A percentile compares a stretch with the other conserved stretches of the same genome.
Evolutionary conservation across 2,329 filamentous ascomycete genomes (phyloP).

Genomic region (Fusarium poae): DNA sequence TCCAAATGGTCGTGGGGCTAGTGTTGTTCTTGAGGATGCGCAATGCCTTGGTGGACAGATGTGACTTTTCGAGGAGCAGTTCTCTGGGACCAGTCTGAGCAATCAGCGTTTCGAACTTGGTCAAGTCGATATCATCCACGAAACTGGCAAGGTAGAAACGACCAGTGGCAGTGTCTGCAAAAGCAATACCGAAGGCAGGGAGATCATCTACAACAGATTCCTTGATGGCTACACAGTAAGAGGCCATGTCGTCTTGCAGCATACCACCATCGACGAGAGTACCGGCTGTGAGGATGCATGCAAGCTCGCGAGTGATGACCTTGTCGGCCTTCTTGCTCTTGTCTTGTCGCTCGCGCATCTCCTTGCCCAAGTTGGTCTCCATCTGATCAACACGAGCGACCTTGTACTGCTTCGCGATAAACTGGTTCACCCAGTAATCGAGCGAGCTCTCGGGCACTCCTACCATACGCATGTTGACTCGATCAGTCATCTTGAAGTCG

Average conservation of each 20-base stretch:
- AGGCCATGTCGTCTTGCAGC: constrained; percentile 98
- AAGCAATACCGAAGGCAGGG: constrained; percentile 90
- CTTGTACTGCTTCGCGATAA: constrained; percentile 97
- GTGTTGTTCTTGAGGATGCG: constrained; percentile 98
- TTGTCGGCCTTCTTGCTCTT: constrained; percentile 85
- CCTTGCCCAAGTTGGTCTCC: constrained; percentile 94
- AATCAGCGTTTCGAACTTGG: constrained; percentile 96
- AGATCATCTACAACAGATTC: constrained; percentile 78
- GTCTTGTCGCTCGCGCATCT: constrained; percentile 94
- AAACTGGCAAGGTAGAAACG: constrained; percentile 96
- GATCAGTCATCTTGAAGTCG: constrained; percentile 95
- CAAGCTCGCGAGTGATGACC: constrained; percentile 90
- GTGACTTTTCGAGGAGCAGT: constrained; percentile 88
- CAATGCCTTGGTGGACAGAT: constrained; percentile 86
- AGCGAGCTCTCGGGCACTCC: constrained; percentile 95
- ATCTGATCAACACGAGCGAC: constrained; percentile 97
- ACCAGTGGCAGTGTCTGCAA: constrained; percentile 95
- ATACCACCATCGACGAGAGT: constrained; percentile 96
- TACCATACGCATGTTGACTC: constrained; percentile 99
- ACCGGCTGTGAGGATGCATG: constrained; percentile 90
- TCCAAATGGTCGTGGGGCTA: constrained; percentile 93
- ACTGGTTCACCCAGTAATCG: constrained; percentile 98
- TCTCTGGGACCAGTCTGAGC: constrained; percentile 92
- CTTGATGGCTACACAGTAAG: constrained; percentile 96
- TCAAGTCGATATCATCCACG: constrained; percentile 90